Conservation (phyloP, 192 early-diverging fungal species). For the Coemansia sp. region DNA sequence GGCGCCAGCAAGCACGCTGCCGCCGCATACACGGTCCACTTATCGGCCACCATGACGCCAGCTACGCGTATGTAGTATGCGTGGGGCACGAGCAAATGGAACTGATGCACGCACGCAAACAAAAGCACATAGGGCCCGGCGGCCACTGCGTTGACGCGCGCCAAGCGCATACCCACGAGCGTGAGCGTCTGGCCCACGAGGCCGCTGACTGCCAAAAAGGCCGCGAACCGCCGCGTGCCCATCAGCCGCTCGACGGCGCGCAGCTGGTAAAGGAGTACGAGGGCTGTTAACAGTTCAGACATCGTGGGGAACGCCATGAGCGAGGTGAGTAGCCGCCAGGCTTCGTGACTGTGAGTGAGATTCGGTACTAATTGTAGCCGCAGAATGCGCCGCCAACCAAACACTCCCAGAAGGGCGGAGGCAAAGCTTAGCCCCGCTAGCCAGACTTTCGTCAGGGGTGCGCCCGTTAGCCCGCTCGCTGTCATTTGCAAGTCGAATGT, state of each 20-base stretch:
- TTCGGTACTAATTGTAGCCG: constrained; percentile 11
- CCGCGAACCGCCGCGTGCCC: constrained; percentile 21
- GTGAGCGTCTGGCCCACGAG: constrained; percentile 15
- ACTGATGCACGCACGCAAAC: constrained; percentile 18
- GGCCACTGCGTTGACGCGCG: background rate
- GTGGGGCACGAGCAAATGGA: constrained; percentile 9
- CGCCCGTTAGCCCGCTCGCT: constrained; percentile 5
- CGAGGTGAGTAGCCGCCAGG: constrained; percentile 14
- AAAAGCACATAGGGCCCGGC: constrained; percentile 15
- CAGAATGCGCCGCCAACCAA: constrained; percentile 1
- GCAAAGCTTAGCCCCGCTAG: background rate
- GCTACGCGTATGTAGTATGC: background rate
- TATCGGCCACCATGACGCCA: constrained; percentile 14
- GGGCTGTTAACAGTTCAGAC: background rate
- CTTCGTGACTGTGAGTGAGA: background rate
- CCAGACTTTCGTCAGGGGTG: constrained; percentile 20
- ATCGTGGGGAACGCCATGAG: constrained; percentile 3
- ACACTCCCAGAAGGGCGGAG: background rate
- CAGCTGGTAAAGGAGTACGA: constrained; percentile 17
- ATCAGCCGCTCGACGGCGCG: constrained; percentile 21
- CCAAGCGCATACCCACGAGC: background rate
- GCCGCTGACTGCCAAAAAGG: constrained; percentile 17
- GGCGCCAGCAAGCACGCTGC: constrained; percentile 2
- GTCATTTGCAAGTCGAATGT: background rate
- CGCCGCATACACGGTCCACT: constrained; percentile 8